These are phyloP conservation scores for Pichia heedii DNA, from an alignment of 805 yeast genomes.

Conservation along the genomic window DNA sequence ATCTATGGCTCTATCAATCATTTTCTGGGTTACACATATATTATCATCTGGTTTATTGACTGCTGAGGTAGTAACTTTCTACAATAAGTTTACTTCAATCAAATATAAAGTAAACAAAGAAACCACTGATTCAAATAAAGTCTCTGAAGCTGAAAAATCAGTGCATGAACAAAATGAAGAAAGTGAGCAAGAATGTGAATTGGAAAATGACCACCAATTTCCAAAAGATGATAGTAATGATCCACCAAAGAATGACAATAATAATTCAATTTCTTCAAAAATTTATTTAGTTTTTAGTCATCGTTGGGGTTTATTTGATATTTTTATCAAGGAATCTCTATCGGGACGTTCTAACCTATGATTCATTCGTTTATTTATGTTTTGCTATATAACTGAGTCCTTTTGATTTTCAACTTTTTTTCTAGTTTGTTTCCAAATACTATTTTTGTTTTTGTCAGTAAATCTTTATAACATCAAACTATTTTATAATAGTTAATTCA, in stretches of 20 bases:
- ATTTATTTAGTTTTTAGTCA: not conserved
- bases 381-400: not conserved
- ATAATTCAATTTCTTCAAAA: not conserved
- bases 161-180: too few relatives aligned
- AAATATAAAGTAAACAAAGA: not conserved
- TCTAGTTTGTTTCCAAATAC: too few relatives aligned
- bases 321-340: not conserved
- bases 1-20: slow-evolving; percentile 12
- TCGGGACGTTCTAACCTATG: not conserved
- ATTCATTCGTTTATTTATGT: not conserved
- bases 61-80: slow-evolving; percentile 10
- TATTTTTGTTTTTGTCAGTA: too few relatives aligned
- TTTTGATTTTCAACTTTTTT: too few relatives aligned
- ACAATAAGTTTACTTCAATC: slow-evolving; percentile 5
- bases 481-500: too few relatives aligned
- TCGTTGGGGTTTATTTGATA: slow-evolving; percentile 1
- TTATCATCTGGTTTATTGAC: slow-evolving; percentile 12
- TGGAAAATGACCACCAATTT: too few relatives aligned
- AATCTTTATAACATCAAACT: too few relatives aligned
- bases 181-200: too few relatives aligned
- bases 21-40: slow-evolving; percentile 11
- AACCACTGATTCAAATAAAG: too few relatives aligned
- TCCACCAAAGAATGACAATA: not conserved
- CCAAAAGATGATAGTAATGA: not conserved
- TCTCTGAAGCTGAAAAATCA: not conserved